phyloP scores from a whole-genome alignment of 1,139 yeast species.

The Saccharomyces uvarum region DNA sequence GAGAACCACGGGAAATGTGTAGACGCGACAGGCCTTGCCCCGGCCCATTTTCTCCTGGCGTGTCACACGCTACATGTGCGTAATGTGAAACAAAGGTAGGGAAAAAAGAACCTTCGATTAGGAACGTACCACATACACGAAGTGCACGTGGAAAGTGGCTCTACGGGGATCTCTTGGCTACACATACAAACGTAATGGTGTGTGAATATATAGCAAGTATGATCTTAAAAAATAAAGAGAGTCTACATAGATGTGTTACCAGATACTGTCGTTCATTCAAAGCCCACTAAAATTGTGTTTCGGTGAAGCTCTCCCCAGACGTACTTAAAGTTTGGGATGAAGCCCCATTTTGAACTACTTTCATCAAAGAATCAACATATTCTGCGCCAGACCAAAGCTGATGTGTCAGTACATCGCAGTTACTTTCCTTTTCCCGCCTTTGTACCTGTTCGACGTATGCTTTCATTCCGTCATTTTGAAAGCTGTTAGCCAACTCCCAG shows the following conservation, averaged over 20 bases:
- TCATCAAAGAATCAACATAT: slow-evolving; percentile 42
- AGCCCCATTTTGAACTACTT: slow-evolving; percentile 41
- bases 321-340: slow-evolving; percentile 38
- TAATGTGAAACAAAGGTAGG: not conserved
- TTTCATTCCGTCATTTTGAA: slow-evolving; percentile 45
- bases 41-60: not conserved
- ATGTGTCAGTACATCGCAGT: slow-evolving; percentile 49
- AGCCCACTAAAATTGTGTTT: slow-evolving; percentile 29
- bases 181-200: not conserved
- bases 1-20: not conserved
- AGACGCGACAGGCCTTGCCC: not conserved
- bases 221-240: not conserved
- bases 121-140: not conserved
- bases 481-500: slow-evolving; percentile 42
- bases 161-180: not conserved
- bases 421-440: slow-evolving; percentile 37
- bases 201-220: not conserved
- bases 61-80: not conserved
- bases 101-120: not conserved
- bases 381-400: slow-evolving; percentile 57
- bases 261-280: not conserved
- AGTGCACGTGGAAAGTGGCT: not conserved
- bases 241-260: not conserved
- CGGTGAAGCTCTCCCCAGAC: slow-evolving; percentile 44
- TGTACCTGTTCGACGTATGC: slow-evolving; percentile 51